Base-by-base conservation (phyloP, 1,284 basidiomycete species). In the Ustilago vetiveriae region DNA sequence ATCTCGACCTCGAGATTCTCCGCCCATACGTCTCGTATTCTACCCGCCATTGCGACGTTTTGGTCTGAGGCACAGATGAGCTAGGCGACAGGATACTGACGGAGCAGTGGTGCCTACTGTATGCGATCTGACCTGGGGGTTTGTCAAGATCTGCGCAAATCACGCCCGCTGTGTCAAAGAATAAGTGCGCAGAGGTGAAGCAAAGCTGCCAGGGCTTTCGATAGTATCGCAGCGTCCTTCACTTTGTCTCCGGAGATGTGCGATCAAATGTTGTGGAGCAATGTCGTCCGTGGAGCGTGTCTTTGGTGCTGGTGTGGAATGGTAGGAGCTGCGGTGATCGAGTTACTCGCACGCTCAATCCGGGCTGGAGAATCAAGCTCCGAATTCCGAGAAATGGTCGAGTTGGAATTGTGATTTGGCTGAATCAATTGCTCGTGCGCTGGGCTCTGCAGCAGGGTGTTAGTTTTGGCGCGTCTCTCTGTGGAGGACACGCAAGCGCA, bases 1-100 rank as follows among this genome's bases (percentile, higher is more conserved):
- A 98, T 93, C 85, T 98, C 95, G 36, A 86, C 84, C 68, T 97
- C 94, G 70, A 98, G 88, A 83, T 96, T 97, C 40, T 90, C 90
- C 11, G 89, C 88, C 94, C 95, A 98, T 77, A 98, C 94, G 76
- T 96, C 93, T 48, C 75, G 72, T 59, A 82, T 82, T 40, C 76
- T 73, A 19, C 63, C 72, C 38, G 75, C 64, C 79, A 81, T 81
- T 17, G 30, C 49, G 49, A 51, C 54, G 27, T 35, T 50, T 33
- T 48, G n/a, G 3, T 42, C 7, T 23, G 44, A 16, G 6, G 9
- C 8, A 27, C 32, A 14, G 45, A n/a, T n/a, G n/a, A n/a, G n/a
- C n/a, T n/a, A n/a, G n/a, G n/a, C n/a, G n/a, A n/a, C n/a, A n/a
- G n/a, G n/a, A n/a, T n/a, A n/a, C n/a, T n/a, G n/a, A n/a, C n/a